These are phyloP conservation scores for Diplodia corticola DNA, from an alignment of 2,329 filamentous ascomycete species.

Conservation along the genomic window DNA sequence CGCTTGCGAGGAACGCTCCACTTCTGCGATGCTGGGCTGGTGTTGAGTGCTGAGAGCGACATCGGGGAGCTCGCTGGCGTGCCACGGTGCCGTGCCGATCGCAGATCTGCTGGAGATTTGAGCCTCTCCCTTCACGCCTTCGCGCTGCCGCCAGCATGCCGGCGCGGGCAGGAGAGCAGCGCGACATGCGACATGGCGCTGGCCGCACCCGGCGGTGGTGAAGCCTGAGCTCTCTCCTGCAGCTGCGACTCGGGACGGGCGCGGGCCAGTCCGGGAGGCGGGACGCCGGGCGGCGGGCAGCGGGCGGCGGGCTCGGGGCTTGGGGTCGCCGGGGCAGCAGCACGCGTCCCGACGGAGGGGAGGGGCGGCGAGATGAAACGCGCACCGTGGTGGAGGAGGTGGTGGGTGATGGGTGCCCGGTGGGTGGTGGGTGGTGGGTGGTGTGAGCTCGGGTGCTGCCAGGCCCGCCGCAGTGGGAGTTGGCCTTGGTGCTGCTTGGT, in stretches of 20 bases:
- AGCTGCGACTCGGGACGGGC: constrained; percentile 2
- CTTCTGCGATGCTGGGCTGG: background rate
- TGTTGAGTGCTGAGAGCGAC: constrained; percentile 11
- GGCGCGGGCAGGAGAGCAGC: background rate
- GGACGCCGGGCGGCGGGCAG: constrained; percentile 4
- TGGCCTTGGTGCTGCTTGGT: constrained; percentile 5
- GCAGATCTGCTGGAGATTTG: background rate
- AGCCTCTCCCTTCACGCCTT: background rate
- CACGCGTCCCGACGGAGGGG: background rate
- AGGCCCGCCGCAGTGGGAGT: constrained; percentile 12
- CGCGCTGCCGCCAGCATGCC: background rate
- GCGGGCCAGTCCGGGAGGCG: background rate
- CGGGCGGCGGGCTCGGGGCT: too few species aligned
- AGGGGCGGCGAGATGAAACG: background rate
- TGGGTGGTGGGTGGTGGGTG: background rate
- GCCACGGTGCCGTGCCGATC: too few species aligned
- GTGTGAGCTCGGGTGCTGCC: constrained; percentile 16
- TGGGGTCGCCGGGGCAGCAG: background rate
- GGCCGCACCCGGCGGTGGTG: background rate
- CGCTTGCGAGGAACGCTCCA: background rate
- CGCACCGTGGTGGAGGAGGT: background rate
- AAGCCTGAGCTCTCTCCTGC: background rate
- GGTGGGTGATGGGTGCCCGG: background rate
- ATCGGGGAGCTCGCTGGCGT: constrained; percentile 6
- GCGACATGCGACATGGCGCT: background rate